Evolutionary conservation across 805 yeast species (phyloP), one percentile per base, ranked within the genome.

Genomic region (Pachysolen tannophilus): DNA sequence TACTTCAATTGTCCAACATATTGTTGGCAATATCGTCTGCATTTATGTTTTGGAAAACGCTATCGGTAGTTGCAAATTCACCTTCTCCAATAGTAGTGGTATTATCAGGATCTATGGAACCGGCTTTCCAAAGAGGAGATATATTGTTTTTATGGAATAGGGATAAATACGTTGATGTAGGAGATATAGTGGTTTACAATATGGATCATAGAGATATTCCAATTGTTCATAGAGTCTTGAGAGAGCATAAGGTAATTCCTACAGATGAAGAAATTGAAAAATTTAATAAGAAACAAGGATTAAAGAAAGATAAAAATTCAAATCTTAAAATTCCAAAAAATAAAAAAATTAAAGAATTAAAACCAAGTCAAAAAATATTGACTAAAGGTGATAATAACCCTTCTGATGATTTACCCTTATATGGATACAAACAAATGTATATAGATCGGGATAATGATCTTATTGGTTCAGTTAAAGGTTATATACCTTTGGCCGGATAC

Each of bases 41-140:
- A 1, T 92, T 77, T 58, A 82, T 92, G 72, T 75, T 85, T 41
- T 92, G 97, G 95, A 86, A 85, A 52, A 73, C 83, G 0, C 65
- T 90, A 11, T 75, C 86, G 1, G 63, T 90, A 4, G 64, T 78
- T 1, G 69, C 96, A 8, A 77, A 85, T 58, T 78, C 96, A 0
- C 79, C 84, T 41, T 84, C 97, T 2, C 98, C 98, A 15, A 76
- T 92, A 17, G 98, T 92, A 15, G 98, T 92, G 20, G 98, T 92
- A 8, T 72, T 92, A 32, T 87, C 97, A 1, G 98, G 98, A 5
- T 90, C 97, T 2, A 92, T 92, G 98, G 98, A 92, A 56, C 98
- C 98, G 2, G 98, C 98, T 2, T 92, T 92, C 69, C 97, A 92
- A 60, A 75, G 98, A 60, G 98, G 98, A 33, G 98, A 92, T 55